Base-by-base conservation (phyloP, 1,284 basidiomycete genomes). In the Kwoniella shivajii region DNA sequence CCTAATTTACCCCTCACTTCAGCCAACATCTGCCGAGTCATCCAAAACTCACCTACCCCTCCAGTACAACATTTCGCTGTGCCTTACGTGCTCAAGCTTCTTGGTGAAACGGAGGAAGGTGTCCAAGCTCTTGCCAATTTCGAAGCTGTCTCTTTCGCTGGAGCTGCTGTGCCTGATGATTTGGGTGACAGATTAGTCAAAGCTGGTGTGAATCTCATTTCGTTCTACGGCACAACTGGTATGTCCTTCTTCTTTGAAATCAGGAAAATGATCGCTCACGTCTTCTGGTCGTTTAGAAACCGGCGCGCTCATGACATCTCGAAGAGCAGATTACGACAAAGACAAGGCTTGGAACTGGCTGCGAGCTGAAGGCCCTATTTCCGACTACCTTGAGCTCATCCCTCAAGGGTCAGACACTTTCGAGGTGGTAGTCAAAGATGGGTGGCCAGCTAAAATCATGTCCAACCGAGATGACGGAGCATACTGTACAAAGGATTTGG, bases 301-400 rank as follows among this genome's bases (percentile, higher is more conserved):
- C 9, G 75, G 75, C 31, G 68, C 69, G 3, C 60, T 71, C 73
- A 78, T 68, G 71, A 81, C 57, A 69, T 86, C 57, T 75, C 84
- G 80, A 80, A 82, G 64, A 39, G 50, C 60, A 56, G 85, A 83
- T 59, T 72, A 60, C 50, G 69, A 65, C 1, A 72, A 58, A 5
- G 86, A 87, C 76, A 83, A 83, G 61, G 80, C 72, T 20, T 87
- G 86, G 85, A 84, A 84, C 64, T 86, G 82, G 78, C 73, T 85
- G 6, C 74, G 81, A 42, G 72, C 75, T 24, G 70, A 66, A 67
- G 83, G 55, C 61, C 78, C 67, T 1, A 71, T 78, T 31, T 64
- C 68, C 7, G 67, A 80, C 41, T 84, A 81, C 69, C 62, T 84
- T 49, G 73, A 76, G 36, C 79, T 84, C 54, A 81, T 82, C 50